A percentile compares a stretch with the other conserved stretches of the same genome.
These are phyloP conservation scores for Chlorella sp. DNA, from an alignment of 139 green algal genomes.

Conservation along the genomic window DNA sequence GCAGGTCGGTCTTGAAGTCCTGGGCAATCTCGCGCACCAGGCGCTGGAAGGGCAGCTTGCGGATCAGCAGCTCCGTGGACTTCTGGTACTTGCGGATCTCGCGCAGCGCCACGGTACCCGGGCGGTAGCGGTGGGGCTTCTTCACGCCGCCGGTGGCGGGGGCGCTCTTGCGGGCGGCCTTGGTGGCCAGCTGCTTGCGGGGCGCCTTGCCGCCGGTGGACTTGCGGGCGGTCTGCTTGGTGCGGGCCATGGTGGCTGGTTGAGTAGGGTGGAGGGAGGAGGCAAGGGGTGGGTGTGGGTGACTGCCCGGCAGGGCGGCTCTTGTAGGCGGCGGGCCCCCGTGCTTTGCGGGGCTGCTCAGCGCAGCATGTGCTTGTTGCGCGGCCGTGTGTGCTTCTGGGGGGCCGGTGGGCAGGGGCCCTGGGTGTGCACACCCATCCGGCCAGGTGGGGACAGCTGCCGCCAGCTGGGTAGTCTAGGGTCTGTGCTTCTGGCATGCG, in stretches of 20 bases:
- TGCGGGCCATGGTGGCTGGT: conserved; percentile 83
- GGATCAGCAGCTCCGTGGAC: conserved; percentile 93
- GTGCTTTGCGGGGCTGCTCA: too few species aligned
- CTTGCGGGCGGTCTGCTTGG: conserved; percentile 87
- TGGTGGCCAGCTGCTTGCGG: conserved; percentile 84
- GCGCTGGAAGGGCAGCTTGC: conserved; percentile 97
- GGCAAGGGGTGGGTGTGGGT: too few species aligned
- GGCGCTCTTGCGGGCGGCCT: conserved; percentile 92
- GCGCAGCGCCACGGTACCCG: conserved; percentile 88
- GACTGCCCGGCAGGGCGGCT: too few species aligned
- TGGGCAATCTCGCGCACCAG: conserved; percentile 93
- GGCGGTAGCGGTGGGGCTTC: conserved; percentile 92
- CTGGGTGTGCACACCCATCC: too few species aligned
- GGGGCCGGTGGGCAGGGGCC: too few species aligned
- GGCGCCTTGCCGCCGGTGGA: conserved; percentile 85
- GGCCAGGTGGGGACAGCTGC: too few species aligned
- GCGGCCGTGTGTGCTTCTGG: too few species aligned
- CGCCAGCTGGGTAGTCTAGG: too few species aligned
- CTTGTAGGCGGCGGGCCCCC: too few species aligned
- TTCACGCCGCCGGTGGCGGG: conserved; percentile 90
- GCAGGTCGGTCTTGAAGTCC: conserved; percentile 99
- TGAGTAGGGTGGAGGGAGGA: too few species aligned
- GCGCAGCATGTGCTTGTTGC: too few species aligned
- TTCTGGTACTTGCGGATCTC: conserved; percentile 98
- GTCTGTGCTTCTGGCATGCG: too few species aligned